These are phyloP conservation scores for Metschnikowia lunata DNA, from an alignment of 805 yeast species.

Conservation along the genomic window DNA sequence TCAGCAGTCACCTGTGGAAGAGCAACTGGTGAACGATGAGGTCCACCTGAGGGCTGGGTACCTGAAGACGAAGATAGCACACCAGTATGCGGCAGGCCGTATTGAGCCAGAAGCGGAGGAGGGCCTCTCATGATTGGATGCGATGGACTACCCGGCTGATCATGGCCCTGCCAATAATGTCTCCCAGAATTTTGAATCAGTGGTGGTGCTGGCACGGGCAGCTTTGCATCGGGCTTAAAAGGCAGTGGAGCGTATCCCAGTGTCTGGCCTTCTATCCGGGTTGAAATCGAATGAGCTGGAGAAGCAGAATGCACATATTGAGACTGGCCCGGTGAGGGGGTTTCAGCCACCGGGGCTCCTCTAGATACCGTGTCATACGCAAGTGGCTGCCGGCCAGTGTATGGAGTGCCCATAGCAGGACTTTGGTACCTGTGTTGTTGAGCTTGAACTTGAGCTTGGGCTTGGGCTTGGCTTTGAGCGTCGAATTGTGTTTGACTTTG, in stretches of 20 bases:
- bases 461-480: conserved; percentile 7
- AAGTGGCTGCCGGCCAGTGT: too few species aligned
- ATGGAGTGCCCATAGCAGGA: too few species aligned
- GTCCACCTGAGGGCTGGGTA: conserved; percentile 8
- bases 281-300: conserved; percentile 1
- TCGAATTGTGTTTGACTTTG: conserved; percentile 8
- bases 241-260: conserved; percentile 8
- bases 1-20: conserved; percentile 12
- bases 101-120: conserved; percentile 13
- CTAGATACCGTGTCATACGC: conserved; percentile 1
- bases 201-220: conserved; percentile 18
- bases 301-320: conserved; percentile 7
- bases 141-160: conserved; percentile 18
- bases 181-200: conserved; percentile 27
- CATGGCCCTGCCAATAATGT: conserved; percentile 22
- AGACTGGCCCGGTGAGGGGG: conserved; percentile 9
- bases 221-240: conserved; percentile 15
- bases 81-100: conserved; percentile 13
- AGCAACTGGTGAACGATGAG: conserved; percentile 15
- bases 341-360: conserved; percentile 1
- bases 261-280: not conserved
- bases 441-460: conserved; percentile 9
- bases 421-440: conserved; percentile 10
- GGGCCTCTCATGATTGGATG: conserved; percentile 17
- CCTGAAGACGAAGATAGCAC: conserved; percentile 15